phyloP scores from a whole-genome alignment of 2,329 filamentous ascomycete species.

The Alternaria gansuensis region DNA sequence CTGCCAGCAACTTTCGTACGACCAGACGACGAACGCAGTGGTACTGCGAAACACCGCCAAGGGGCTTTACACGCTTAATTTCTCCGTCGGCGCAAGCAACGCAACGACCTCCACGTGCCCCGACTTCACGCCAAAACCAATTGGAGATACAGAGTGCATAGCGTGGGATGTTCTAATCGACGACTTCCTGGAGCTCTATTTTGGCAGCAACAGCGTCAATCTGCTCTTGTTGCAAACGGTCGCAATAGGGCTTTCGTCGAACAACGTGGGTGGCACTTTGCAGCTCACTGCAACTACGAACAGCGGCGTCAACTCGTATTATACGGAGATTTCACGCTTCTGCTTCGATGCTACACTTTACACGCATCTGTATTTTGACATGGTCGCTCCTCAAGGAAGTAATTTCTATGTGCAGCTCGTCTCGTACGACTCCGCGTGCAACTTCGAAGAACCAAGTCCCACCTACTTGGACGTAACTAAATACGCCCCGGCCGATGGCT shows the following conservation, averaged over 20 bases:
- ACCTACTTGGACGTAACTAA: conserved; percentile 17
- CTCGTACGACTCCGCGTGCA: conserved; percentile 15
- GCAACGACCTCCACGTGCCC: conserved; percentile 14
- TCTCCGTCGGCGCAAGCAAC: conserved; percentile 1
- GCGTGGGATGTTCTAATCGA: conserved; percentile 20
- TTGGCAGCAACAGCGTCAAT: conserved; percentile 22
- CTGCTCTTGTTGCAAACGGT: conserved; percentile 14
- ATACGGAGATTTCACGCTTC: conserved; percentile 20
- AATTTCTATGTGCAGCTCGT: conserved; percentile 20
- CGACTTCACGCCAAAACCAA: conserved; percentile 15
- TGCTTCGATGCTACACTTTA: conserved; percentile 19
- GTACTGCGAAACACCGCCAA: conserved; percentile 18
- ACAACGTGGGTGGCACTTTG: conserved; percentile 17
- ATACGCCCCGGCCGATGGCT: conserved; percentile 18
- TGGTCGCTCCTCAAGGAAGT: conserved; percentile 15
- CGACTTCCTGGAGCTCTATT: conserved; percentile 21
- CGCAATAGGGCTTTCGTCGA: conserved; percentile 18
- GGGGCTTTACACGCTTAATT: conserved; percentile 11
- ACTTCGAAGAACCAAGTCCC: conserved; percentile 9
- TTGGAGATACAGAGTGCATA: conserved; percentile 17
- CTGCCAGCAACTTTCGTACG: conserved; percentile 18
- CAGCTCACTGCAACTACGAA: conserved; percentile 18
- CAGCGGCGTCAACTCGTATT: conserved; percentile 19
- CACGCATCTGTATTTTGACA: conserved; percentile 21
- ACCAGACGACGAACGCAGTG: conserved; percentile 17